Evolutionary conservation across 352 stramenopile genomes (phyloP).

Genomic region (Blastocystis sp.): DNA sequence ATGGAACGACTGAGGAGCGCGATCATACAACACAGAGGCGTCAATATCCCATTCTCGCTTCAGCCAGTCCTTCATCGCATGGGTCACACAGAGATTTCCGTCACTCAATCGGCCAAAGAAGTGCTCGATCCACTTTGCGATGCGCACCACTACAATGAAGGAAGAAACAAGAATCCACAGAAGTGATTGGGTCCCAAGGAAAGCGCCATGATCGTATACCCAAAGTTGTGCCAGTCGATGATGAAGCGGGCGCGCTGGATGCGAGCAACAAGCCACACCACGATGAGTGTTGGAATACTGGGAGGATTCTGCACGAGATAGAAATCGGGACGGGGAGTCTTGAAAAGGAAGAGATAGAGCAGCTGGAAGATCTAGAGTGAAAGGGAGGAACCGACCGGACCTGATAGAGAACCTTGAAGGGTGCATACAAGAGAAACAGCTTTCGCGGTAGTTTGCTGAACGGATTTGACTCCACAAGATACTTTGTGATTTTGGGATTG

Average conservation of each 20-base stretch:
- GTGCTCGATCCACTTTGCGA: slow-evolving; percentile 72
- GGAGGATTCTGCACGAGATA: slow-evolving; percentile 95
- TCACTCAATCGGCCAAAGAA: slow-evolving; percentile 79
- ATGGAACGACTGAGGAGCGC: slow-evolving; percentile 81
- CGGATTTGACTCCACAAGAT: slow-evolving; percentile 58
- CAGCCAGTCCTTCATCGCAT: slow-evolving; percentile 83
- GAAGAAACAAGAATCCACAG: slow-evolving; percentile 58
- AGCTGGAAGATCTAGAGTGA: slow-evolving; percentile 68
- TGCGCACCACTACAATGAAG: slow-evolving; percentile 39
- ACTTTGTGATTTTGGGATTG: slow-evolving; percentile 58
- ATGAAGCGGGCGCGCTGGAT: slow-evolving; percentile 78
- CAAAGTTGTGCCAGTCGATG: slow-evolving; percentile 99
- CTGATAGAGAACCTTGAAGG: slow-evolving; percentile 70
- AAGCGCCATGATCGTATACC: slow-evolving; percentile 79
- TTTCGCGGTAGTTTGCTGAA: slow-evolving; percentile 61
- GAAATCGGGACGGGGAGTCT: slow-evolving; percentile 71
- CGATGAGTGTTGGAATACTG: slow-evolving; percentile 82
- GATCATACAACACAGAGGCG: slow-evolving; percentile 81
- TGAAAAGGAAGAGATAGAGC: slow-evolving; percentile 69
- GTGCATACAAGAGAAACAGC: slow-evolving; percentile 70
- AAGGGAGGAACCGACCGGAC: neutral
- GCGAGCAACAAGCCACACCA: slow-evolving; percentile 71
- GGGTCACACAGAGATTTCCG: slow-evolving; percentile 87
- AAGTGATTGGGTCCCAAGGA: slow-evolving; percentile 65
- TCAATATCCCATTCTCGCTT: slow-evolving; percentile 75